Conservation (phyloP, 1,139 yeast species). For the Yamadazyma epiphylla region DNA sequence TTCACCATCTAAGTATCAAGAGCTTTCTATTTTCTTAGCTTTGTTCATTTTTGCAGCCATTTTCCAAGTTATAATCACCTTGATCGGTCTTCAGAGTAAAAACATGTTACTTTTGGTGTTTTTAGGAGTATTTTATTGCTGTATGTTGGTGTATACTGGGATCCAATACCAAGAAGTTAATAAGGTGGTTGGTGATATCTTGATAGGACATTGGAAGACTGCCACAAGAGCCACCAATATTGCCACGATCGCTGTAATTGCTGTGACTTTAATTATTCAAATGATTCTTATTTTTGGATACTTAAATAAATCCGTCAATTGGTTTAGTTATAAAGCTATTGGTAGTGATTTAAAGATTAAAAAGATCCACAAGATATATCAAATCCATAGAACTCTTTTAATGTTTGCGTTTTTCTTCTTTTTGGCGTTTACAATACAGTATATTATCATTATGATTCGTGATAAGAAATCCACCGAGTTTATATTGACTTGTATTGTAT, state of each 20-base stretch:
- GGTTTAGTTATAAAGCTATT: slow-evolving; percentile 48
- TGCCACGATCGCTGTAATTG: slow-evolving; percentile 45
- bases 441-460: slow-evolving; percentile 43
- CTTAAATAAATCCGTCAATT: slow-evolving; percentile 41
- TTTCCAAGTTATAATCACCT: slow-evolving; percentile 37
- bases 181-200: slow-evolving; percentile 17
- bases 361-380: slow-evolving; percentile 37
- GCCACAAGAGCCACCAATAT: slow-evolving; percentile 38
- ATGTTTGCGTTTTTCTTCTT: slow-evolving; percentile 49
- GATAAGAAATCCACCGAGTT: slow-evolving; percentile 43
- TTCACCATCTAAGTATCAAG: slow-evolving; percentile 17
- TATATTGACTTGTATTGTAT: slow-evolving; percentile 45
- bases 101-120: slow-evolving; percentile 41
- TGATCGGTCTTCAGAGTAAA: slow-evolving; percentile 39
- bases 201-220: slow-evolving; percentile 20
- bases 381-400: slow-evolving; percentile 39
- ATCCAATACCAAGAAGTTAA: slow-evolving; percentile 46
- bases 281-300: slow-evolving; percentile 28
- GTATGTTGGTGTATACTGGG: slow-evolving; percentile 49
- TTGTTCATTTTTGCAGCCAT: slow-evolving; percentile 44
- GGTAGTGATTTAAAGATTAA: slow-evolving; percentile 47
- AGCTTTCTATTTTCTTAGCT: slow-evolving; percentile 26
- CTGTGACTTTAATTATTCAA: slow-evolving; percentile 33
- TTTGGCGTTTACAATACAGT: slow-evolving; percentile 52
- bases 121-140: slow-evolving; percentile 42